Base-by-base conservation (phyloP, 768 basidiomycete genomes). In the Chalciporus pseudorubinellus region DNA sequence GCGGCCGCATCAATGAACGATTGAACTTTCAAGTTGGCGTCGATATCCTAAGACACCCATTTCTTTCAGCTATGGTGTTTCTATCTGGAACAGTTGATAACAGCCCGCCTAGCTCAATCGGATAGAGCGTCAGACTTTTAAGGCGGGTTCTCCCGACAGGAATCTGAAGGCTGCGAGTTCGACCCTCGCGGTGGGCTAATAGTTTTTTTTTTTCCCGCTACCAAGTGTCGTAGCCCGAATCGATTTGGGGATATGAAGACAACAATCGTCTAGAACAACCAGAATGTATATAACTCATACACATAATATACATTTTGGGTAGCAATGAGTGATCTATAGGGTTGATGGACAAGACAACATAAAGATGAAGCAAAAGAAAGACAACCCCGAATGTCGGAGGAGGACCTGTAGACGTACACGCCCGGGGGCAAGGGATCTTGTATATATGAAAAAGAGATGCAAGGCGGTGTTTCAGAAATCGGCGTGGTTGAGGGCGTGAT, bases 121-220 rank as follows among this genome's bases (percentile, higher is more conserved):
- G 77, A 70, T 76, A 79, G 78, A 79, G 77, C 77, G 78, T 79
- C 78, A 78, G 77, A 79, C 77, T 79, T 68, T 68, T 68, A 68
- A 53, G 67, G 65, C 65, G 66, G 67, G 65, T 1, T 1, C 40
- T 29, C 43, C 64, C 53, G 44, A 44, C 43, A 3, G 61, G 46
- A 36, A 85, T 85, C 84, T 85, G 81, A 85, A 85, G 84, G 84
- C 81, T 85, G 84, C 84, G 84, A 83, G 84, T 85, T 85, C 84
- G 84, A 85, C 77, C 83, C 84, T 83, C 84, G 84, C 84, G 83
- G 82, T 84, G 83, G 84, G 83, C 83, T 84, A 81, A 31, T 36
- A 36, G 12, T 12, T 36, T 51, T 69, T 69, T 63, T 46, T 31
- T 1, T 19, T n/a, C n/a, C n/a, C 8, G 33, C 31, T 13, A 8